These are phyloP conservation scores for Protomyces arabidopsidicola DNA, from an alignment of 1,139 yeast genomes.

Conservation along the genomic window DNA sequence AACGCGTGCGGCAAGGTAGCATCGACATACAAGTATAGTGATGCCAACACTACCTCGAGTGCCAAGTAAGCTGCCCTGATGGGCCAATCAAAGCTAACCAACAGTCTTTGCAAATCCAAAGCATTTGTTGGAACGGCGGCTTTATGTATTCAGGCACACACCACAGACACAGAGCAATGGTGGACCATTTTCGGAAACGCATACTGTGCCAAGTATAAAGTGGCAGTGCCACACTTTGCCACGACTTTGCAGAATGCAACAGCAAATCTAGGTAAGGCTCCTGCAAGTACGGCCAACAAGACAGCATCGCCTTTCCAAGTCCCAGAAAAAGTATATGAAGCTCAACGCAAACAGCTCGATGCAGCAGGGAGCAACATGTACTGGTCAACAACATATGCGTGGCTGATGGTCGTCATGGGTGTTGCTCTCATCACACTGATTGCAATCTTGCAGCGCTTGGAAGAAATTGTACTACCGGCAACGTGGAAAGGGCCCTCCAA, in stretches of 20 bases:
- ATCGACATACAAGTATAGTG: neutral
- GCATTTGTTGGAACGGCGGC: constrained; percentile 3
- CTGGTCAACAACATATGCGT: constrained; percentile 1
- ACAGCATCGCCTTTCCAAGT: neutral
- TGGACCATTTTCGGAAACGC: constrained; percentile 3
- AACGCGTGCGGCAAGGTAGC: neutral
- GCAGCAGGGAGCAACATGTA: constrained; percentile 2
- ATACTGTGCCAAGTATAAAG: neutral
- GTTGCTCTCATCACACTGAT: neutral
- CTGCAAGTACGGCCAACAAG: neutral
- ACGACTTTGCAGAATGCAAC: constrained; percentile 3
- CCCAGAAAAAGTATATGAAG: neutral
- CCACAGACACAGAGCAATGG: neutral
- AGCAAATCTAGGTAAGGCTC: neutral
- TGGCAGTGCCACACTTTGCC: constrained; percentile 1
- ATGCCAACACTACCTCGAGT: constrained; percentile 4
- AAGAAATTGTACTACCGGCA: neutral
- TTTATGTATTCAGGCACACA: neutral
- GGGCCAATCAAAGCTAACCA: no score
- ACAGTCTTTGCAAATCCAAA: neutral
- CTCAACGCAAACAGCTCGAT: neutral
- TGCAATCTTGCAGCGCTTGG: neutral
- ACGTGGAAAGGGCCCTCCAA: neutral
- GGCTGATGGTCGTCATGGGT: constrained; percentile 8
- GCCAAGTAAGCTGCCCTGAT: neutral